phyloP scores from a whole-genome alignment of 1,284 basidiomycete species.

The Cryptococcus maquisensis region DNA sequence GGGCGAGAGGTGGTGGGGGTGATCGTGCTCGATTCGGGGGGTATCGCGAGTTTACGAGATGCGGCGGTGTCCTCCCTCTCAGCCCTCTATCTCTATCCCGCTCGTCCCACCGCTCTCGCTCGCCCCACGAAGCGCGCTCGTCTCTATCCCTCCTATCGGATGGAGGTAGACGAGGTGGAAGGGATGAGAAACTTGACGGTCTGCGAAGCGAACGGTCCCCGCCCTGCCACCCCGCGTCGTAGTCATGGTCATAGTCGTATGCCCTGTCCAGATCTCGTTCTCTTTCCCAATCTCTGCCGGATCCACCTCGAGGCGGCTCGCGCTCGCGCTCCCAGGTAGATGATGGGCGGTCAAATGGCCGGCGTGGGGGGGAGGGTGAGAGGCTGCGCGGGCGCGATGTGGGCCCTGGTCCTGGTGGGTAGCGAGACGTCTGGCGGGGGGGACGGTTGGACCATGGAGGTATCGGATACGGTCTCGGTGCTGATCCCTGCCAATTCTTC shows the following conservation, averaged over 20 bases:
- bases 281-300: not conserved
- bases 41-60: not conserved
- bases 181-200: not conserved
- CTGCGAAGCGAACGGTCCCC: not conserved
- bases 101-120: not conserved
- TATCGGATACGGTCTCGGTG: constrained; percentile 9
- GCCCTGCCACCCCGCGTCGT: constrained; percentile 2
- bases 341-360: no score
- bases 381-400: constrained; percentile 11
- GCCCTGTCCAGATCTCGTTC: constrained; percentile 4
- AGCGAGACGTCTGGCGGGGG: constrained; percentile 3
- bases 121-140: not conserved
- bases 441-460: constrained; percentile 13
- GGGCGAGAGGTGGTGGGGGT: constrained; percentile 12
- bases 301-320: constrained; percentile 11
- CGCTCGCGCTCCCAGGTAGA: no score
- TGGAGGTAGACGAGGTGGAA: not conserved
- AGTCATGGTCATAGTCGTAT: no score
- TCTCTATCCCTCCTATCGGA: constrained; percentile 5
- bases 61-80: not conserved
- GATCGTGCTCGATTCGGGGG: constrained; percentile 14
- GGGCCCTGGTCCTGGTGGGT: constrained; percentile 4
- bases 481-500: not conserved
- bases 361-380: constrained; percentile 7
- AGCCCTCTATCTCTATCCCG: constrained; percentile 6